Evolutionary conservation across 2,329 filamentous ascomycete genomes (phyloP), one percentile per base, ranked within the genome.

Genomic region (Tolypocladium tundrense): DNA sequence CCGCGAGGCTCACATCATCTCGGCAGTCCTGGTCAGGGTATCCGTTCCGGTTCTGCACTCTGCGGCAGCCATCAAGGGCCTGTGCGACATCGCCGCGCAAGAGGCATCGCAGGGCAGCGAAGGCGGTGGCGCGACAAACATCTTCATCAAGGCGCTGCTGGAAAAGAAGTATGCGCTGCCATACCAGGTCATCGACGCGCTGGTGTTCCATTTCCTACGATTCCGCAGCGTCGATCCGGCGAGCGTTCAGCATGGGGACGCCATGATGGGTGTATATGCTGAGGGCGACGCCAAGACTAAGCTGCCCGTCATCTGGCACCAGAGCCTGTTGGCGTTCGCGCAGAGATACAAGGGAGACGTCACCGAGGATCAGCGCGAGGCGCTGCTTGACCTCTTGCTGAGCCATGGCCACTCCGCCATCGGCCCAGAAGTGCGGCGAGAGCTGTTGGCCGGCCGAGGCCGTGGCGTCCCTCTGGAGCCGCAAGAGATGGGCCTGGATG

Each of bases 81-180:
- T 97, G 43, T 97, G 93, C 71, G 94, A 99, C 67, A 94, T 99
- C 68, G 89, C 91, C 7, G 92, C 93, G 1, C 88, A 96, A 68
- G 90, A 97, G 72, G 91, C 91, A 31, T 87, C 87, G 10, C 85
- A 86, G 24, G 85, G 91, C 58, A 88, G 87, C 6, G 93, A 97
- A 72, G 89, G 89, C 52, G 92, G 91, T 21, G 93, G 93, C 53
- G 88, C 92, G 4, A 94, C 92, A 61, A 97, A 97, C 73, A 88
- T 96, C 65, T 95, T 99, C 73, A 96, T 99, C 75, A 90, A 90
- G 69, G 86, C 90, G 0, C 81, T 99, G 42, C 78, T 99, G 4
- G 93, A 97, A 74, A 99, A 99, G 82, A 95, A 95, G 70, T 97
- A 99, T 66, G 94, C 94, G 0, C 79, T 99, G 13, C 94, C 93